phyloP scores from a whole-genome alignment of 257 asterid genomes.

The Plectranthus barbatus region DNA sequence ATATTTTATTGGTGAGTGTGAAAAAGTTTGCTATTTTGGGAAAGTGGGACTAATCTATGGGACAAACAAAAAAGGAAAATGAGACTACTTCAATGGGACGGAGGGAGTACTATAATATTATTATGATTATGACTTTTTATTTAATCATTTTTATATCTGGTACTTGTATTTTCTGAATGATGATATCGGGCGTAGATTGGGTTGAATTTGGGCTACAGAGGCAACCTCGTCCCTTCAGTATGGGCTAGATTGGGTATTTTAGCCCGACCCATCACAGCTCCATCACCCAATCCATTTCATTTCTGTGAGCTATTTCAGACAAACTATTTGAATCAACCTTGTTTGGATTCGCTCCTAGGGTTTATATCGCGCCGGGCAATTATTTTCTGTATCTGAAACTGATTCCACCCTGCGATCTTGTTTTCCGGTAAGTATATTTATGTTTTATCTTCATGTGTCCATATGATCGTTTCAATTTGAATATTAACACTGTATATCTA shows the following conservation, averaged over 20 bases:
- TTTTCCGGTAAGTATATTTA: not conserved
- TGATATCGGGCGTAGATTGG: too few species aligned
- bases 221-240: not conserved
- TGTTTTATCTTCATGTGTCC: not conserved
- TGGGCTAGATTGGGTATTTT: not conserved
- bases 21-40: too few species aligned
- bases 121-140: too few species aligned
- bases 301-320: not conserved
- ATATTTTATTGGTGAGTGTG: too few species aligned
- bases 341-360: conserved; percentile 16
- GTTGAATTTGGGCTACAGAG: not conserved
- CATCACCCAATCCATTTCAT: not conserved
- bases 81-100: too few species aligned
- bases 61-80: too few species aligned
- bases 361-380: not conserved
- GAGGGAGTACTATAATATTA: too few species aligned
- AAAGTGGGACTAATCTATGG: too few species aligned
- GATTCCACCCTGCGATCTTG: not conserved
- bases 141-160: too few species aligned
- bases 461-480: not conserved
- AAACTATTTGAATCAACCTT: not conserved
- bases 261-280: too few species aligned
- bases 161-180: too few species aligned
- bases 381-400: not conserved
- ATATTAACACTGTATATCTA: not conserved